Evolutionary conservation across 805 yeast species (phyloP).

Genomic region (Yarrowia sp.): DNA sequence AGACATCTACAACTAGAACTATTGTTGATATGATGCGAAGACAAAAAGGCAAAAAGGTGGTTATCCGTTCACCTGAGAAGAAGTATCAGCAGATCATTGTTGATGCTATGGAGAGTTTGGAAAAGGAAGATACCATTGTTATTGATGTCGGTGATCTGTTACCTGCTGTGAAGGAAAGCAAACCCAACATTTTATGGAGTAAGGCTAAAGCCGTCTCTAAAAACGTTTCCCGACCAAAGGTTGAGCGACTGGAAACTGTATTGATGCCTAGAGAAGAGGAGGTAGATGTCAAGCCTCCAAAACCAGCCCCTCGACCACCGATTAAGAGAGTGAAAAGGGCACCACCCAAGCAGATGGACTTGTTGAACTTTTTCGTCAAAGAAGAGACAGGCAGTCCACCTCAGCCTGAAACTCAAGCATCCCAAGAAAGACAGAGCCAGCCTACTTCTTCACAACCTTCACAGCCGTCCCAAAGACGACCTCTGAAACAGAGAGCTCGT

Average conservation of each 20-base stretch:
- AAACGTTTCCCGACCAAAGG: not conserved
- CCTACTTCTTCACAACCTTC: not conserved
- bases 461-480: conserved; percentile 6
- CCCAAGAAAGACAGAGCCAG: not conserved
- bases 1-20: not conserved
- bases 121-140: not conserved
- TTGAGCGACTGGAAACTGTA: conserved; percentile 7
- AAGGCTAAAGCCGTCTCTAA: not conserved
- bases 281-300: not conserved
- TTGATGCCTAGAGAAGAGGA: not conserved
- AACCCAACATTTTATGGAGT: not conserved
- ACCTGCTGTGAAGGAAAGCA: conserved; percentile 6
- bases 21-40: not conserved
- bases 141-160: conserved; percentile 6
- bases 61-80: not conserved
- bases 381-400: not conserved
- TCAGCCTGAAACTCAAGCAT: not conserved
- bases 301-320: not conserved
- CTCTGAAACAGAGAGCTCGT: not conserved
- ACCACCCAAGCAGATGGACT: conserved; percentile 10
- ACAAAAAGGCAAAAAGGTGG: not conserved
- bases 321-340: not conserved
- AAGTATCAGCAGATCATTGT: conserved; percentile 5
- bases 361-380: conserved; percentile 16
- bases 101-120: not conserved